These are phyloP conservation scores for Picea sitchensis DNA, from an alignment of 75 land plant species.

Conservation along the genomic window DNA sequence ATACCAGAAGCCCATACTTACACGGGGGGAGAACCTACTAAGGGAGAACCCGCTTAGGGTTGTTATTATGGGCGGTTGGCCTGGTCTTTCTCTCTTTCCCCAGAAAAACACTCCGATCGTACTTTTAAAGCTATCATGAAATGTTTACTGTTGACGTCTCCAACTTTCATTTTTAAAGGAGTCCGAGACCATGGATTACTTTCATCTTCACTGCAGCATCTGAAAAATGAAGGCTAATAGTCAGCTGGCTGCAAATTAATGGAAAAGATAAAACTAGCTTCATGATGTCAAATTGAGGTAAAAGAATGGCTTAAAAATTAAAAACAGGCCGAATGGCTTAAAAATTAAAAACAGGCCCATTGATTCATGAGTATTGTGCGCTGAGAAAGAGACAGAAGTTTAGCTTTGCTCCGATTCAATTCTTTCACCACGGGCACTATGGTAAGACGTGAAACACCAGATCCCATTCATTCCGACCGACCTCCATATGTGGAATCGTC, in stretches of 20 bases:
- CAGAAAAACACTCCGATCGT: background rate
- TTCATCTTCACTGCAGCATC: slow-evolving; percentile 56
- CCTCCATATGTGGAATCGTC: too few species aligned
- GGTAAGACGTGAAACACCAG: too few species aligned
- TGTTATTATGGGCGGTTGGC: too few species aligned
- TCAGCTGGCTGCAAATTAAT: slow-evolving; percentile 61
- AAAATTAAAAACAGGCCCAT: background rate
- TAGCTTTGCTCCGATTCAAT: too few species aligned
- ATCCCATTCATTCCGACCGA: too few species aligned
- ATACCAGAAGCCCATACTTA: too few species aligned
- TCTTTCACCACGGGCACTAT: too few species aligned
- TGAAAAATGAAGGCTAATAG: slow-evolving; percentile 89
- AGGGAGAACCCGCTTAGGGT: too few species aligned
- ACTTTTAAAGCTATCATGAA: slow-evolving; percentile 79
- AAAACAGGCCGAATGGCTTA: background rate
- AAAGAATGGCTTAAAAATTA: too few species aligned
- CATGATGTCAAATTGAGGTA: background rate
- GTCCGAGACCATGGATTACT: slow-evolving; percentile 44
- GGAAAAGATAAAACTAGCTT: background rate
- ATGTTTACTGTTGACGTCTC: slow-evolving; percentile 84
- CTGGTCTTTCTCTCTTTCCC: too few species aligned
- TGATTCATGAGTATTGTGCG: slow-evolving; percentile 79
- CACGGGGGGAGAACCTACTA: too few species aligned
- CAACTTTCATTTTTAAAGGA: slow-evolving; percentile 85
- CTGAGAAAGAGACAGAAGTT: slow-evolving; percentile 30